phyloP scores from a whole-genome alignment of 2,329 filamentous ascomycete species.

The Zasmidium citrigriseum region DNA sequence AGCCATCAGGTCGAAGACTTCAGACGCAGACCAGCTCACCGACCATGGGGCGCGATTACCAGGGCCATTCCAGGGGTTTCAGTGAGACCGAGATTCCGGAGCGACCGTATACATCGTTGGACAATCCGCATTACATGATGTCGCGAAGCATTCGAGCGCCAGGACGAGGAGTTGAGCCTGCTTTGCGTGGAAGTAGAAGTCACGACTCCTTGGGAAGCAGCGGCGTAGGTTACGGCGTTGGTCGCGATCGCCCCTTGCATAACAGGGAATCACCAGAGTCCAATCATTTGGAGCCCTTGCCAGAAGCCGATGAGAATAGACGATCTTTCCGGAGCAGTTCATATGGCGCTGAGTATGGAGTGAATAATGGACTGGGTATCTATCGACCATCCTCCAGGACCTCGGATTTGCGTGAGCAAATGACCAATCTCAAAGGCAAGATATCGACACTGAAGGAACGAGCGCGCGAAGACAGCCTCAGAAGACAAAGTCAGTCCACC shows the following conservation, averaged over 20 bases:
- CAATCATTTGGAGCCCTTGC: slow-evolving; percentile 41
- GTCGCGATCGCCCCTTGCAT: slow-evolving; percentile 33
- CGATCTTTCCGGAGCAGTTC: slow-evolving; percentile 17
- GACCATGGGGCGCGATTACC: slow-evolving; percentile 29
- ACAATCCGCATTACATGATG: slow-evolving; percentile 12
- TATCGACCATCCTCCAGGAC: slow-evolving; percentile 71
- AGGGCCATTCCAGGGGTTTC: slow-evolving; percentile 59
- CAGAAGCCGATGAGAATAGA: slow-evolving; percentile 39
- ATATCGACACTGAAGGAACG: slow-evolving; percentile 79
- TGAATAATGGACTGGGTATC: slow-evolving; percentile 42
- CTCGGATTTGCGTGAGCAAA: slow-evolving; percentile 76
- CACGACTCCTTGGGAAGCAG: slow-evolving; percentile 26
- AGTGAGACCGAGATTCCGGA: slow-evolving; percentile 60
- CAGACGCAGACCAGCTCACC: slow-evolving; percentile 34
- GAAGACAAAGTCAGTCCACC: slow-evolving; percentile 74
- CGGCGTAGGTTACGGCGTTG: slow-evolving; percentile 9
- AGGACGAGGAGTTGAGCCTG: slow-evolving; percentile 1
- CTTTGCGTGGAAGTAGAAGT: slow-evolving; percentile 33
- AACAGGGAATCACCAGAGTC: slow-evolving; percentile 41
- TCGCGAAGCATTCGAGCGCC: slow-evolving; percentile 5
- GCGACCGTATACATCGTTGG: slow-evolving; percentile 30
- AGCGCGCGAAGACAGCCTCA: slow-evolving; percentile 75
- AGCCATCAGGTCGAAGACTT: slow-evolving; percentile 21
- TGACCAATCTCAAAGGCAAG: slow-evolving; percentile 81
- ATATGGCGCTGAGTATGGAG: slow-evolving; percentile 2